A percentile compares a stretch with the other conserved stretches of the same genome.
These are phyloP conservation scores for Trypanosoma grayi DNA, from an alignment of 208 protist species.

Conservation along the genomic window DNA sequence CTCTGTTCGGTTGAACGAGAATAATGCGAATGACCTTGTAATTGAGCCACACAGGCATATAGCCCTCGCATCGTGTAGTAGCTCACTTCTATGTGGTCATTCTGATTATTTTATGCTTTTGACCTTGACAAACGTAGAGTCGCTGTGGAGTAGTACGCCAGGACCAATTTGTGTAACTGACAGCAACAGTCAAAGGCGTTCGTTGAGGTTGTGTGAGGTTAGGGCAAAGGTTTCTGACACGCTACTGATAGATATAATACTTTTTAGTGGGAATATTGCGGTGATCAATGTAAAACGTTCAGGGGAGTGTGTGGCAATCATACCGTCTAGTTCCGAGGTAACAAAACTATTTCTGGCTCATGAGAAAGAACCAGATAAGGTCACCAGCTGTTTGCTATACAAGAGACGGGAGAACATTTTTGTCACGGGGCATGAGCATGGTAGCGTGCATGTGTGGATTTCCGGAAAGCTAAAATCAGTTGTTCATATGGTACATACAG, in stretches of 20 bases:
- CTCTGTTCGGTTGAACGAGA: constrained; percentile 2
- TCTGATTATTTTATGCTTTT: constrained; percentile 19
- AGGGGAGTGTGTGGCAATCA: constrained; percentile 16
- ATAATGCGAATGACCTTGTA: background rate
- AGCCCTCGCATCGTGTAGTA: constrained; percentile 7
- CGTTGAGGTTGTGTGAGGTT: background rate
- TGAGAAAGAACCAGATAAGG: constrained; percentile 17
- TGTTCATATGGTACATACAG: constrained; percentile 22
- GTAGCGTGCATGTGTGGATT: constrained; percentile 22
- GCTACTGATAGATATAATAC: constrained; percentile 17
- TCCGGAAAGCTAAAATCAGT: constrained; percentile 11
- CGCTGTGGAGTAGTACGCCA: constrained; percentile 12
- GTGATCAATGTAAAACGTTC: constrained; percentile 20
- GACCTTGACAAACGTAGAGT: constrained; percentile 10
- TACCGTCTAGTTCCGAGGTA: background rate
- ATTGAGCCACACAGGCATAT: constrained; percentile 14
- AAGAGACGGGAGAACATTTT: constrained; percentile 18
- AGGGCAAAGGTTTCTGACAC: background rate
- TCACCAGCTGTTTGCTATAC: constrained; percentile 26
- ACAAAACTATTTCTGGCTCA: constrained; percentile 16
- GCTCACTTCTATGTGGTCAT: constrained; percentile 12
- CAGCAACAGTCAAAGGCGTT: constrained; percentile 4
- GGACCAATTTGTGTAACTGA: constrained; percentile 20
- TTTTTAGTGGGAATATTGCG: constrained; percentile 18
- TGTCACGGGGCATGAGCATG: constrained; percentile 22